Evolutionary conservation across 2,329 filamentous ascomycete species (phyloP).

Genomic region (Cordyceps cateniannulata): DNA sequence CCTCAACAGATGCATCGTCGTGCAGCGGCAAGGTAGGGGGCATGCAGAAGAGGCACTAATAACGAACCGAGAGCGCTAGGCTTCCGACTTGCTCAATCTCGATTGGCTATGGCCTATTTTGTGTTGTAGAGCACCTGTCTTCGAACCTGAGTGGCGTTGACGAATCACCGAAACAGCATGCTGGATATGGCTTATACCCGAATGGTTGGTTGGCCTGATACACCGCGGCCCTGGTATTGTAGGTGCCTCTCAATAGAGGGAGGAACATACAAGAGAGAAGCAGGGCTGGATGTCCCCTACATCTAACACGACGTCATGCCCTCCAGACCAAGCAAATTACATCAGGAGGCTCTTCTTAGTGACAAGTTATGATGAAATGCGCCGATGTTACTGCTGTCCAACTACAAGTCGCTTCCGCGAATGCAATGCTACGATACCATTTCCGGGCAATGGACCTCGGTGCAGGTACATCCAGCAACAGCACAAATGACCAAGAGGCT

Average conservation of each 20-base stretch:
- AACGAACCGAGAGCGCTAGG: neutral
- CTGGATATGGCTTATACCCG: slow-evolving; percentile 5
- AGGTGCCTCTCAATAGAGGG: neutral
- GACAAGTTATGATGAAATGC: neutral
- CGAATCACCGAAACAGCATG: slow-evolving; percentile 3
- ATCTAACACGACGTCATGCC: neutral
- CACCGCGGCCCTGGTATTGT: neutral
- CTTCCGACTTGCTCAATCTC: slow-evolving; percentile 7
- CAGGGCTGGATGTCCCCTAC: neutral
- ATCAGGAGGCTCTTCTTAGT: neutral
- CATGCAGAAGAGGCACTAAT: neutral
- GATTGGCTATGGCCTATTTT: neutral
- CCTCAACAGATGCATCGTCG: neutral
- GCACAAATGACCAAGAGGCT: neutral
- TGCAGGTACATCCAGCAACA: neutral
- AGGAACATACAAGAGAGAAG: neutral
- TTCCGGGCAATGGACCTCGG: neutral
- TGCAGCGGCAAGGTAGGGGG: neutral
- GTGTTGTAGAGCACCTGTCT: neutral
- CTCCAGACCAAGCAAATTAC: neutral
- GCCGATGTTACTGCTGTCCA: too few species aligned
- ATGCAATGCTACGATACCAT: neutral
- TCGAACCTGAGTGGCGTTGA: slow-evolving; percentile 4
- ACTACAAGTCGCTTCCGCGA: neutral
- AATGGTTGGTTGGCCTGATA: neutral